These are phyloP conservation scores for Meyerozyma guilliermondii DNA, from an alignment of 1,139 yeast species.

Conservation along the genomic window DNA sequence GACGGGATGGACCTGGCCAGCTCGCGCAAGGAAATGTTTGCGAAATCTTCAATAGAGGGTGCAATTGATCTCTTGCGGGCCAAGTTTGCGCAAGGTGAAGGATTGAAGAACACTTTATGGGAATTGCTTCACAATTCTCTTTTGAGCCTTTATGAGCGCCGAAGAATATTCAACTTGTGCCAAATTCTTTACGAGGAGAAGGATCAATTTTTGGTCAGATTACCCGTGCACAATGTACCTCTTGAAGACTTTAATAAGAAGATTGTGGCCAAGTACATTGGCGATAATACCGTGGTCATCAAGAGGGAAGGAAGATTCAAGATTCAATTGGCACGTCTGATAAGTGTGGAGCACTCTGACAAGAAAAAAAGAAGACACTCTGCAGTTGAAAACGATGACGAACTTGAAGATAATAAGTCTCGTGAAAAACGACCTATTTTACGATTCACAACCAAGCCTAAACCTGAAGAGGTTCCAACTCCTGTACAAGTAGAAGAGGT, in stretches of 20 bases:
- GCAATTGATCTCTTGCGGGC: constrained; percentile 64
- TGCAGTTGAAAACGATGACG: background rate
- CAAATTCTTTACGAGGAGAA: constrained; percentile 62
- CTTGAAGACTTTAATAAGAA: constrained; percentile 50
- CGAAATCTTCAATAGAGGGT: constrained; percentile 50
- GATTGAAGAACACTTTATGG: constrained; percentile 64
- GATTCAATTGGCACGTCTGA: constrained; percentile 31
- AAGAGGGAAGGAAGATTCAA: constrained; percentile 43
- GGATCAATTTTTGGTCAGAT: constrained; percentile 54
- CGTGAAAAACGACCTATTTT: constrained; percentile 1
- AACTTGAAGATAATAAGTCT: constrained; percentile 4
- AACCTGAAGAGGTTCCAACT: background rate
- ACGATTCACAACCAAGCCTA: constrained; percentile 2
- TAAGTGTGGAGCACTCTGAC: constrained; percentile 8
- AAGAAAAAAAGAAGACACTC: constrained; percentile 2
- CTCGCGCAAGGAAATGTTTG: constrained; percentile 39
- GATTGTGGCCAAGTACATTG: constrained; percentile 51
- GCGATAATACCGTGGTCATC: constrained; percentile 41
- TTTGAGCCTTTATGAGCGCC: constrained; percentile 53
- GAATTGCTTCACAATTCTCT: constrained; percentile 58
- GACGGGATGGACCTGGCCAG: constrained; percentile 34
- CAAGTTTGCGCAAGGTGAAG: constrained; percentile 59
- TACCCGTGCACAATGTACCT: constrained; percentile 57
- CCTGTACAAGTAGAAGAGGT: background rate
- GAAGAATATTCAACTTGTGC: constrained; percentile 60